Conservation (phyloP, 345 rosid genomes). For the Brassica carinata region DNA sequence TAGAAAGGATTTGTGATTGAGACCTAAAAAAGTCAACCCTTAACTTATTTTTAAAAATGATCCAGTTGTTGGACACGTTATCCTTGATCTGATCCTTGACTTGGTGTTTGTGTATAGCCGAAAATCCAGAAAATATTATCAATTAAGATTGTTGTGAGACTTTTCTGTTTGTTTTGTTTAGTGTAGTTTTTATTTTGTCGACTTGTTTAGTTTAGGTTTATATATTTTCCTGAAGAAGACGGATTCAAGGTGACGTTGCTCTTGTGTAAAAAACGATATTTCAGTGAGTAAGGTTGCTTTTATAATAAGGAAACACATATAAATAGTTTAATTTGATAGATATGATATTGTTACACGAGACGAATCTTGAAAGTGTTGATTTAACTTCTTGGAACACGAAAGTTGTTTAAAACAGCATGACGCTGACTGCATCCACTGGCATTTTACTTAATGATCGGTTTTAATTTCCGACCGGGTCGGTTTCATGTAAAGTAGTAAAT, state of each 20-base stretch:
- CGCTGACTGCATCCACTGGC: not conserved
- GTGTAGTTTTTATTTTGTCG: not conserved
- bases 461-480: not conserved
- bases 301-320: not conserved
- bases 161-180: conserved; percentile 16
- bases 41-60: not conserved
- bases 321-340: not conserved
- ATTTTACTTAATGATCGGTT: not conserved
- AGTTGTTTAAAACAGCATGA: not conserved
- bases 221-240: not conserved
- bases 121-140: not conserved
- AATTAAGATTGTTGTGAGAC: not conserved
- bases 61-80: conserved; percentile 28
- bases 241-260: conserved; percentile 7
- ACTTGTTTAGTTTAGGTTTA: conserved; percentile 23
- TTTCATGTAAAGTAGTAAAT: not conserved
- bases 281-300: not conserved
- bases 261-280: not conserved
- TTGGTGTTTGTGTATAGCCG: conserved; percentile 8
- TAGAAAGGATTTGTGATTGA: no score
- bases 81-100: conserved; percentile 28
- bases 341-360: not conserved
- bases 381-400: not conserved
- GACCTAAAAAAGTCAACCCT: conserved; percentile 29
- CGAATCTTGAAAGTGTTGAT: not conserved